These are phyloP conservation scores for Dichomitus squalens DNA, from an alignment of 1,284 basidiomycete species.

Conservation along the genomic window DNA sequence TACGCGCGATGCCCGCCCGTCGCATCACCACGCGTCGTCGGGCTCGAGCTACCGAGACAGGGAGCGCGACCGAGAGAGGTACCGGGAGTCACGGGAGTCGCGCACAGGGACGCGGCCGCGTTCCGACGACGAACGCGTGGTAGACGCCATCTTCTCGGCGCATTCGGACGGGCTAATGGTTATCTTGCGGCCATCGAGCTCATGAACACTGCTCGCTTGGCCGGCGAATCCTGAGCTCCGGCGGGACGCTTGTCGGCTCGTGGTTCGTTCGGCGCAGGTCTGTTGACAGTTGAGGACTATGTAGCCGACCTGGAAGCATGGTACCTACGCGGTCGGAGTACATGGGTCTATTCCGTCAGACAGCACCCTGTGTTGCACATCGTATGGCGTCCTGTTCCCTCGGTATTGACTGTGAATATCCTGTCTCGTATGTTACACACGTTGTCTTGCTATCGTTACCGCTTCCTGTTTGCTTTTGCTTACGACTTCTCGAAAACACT, in stretches of 20 bases:
- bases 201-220: background rate
- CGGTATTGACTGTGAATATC: background rate
- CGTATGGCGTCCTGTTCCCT: background rate
- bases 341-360: background rate
- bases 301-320: too few relatives aligned
- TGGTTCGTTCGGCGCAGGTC: too few relatives aligned
- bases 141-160: slow-evolving; percentile 80
- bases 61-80: slow-evolving; percentile 11
- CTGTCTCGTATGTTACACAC: background rate
- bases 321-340: too few relatives aligned
- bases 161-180: slow-evolving; percentile 81
- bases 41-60: slow-evolving; percentile 13
- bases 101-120: slow-evolving; percentile 12
- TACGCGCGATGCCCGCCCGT: slow-evolving; percentile 1
- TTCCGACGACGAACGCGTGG: slow-evolving; percentile 43
- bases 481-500: background rate
- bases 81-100: slow-evolving; percentile 15
- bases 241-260: too few relatives aligned
- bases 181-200: slow-evolving; percentile 51
- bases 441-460: slow-evolving; percentile 1
- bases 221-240: too few relatives aligned
- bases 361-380: background rate
- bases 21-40: slow-evolving; percentile 8
- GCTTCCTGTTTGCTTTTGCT: background rate
- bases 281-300: too few relatives aligned